These are phyloP conservation scores for Allium sativum DNA, from an alignment of 106 monocot species.

Conservation along the genomic window DNA sequence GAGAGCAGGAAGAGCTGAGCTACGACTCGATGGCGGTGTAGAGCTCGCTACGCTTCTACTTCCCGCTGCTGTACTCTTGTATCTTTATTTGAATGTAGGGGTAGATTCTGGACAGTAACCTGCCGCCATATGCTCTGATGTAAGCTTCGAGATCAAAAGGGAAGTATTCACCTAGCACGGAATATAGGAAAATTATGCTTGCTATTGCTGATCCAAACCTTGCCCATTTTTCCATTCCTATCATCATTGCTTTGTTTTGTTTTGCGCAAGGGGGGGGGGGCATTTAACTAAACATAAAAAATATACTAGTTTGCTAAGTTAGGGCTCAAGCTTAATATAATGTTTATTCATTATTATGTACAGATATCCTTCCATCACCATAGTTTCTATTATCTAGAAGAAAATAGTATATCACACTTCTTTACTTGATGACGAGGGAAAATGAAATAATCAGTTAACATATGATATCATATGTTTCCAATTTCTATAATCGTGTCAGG, in stretches of 20 bases:
- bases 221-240: constrained; percentile 12
- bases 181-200: constrained; percentile 33
- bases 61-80: constrained; percentile 20
- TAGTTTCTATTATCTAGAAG: too few species aligned
- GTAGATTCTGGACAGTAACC: constrained; percentile 10
- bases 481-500: too few species aligned
- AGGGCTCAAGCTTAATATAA: too few species aligned
- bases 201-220: constrained; percentile 21
- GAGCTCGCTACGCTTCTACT: constrained; percentile 24
- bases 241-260: not conserved
- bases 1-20: constrained; percentile 16
- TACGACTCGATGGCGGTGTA: constrained; percentile 25
- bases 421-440: too few species aligned
- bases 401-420: too few species aligned
- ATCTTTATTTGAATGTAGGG: constrained; percentile 29
- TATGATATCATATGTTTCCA: too few species aligned
- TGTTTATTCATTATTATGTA: too few species aligned
- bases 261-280: not conserved
- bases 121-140: constrained; percentile 4
- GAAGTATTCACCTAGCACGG: constrained; percentile 28
- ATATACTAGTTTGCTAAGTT: too few species aligned
- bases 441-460: too few species aligned
- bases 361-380: too few species aligned
- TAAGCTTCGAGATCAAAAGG: constrained; percentile 8
- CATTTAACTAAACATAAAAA: too few species aligned